Conservation (phyloP, 257 asterid genomes). For the Fraxinus cuspidata region DNA sequence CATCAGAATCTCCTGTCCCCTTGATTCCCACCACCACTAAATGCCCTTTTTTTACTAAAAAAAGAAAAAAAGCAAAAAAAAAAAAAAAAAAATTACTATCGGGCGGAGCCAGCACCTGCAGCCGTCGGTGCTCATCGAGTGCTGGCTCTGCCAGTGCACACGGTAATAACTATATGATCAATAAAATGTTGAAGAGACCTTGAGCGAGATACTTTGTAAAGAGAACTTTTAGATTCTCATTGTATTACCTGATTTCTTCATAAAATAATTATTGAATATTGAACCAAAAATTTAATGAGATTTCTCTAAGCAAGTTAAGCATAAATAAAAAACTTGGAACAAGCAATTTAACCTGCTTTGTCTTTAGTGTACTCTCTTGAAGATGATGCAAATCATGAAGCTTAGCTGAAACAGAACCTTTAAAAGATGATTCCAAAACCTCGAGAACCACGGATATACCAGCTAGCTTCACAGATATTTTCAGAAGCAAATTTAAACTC, state of each 20-base stretch:
- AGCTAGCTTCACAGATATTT: conserved; percentile 68
- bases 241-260: conserved; percentile 2
- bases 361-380: conserved; percentile 77
- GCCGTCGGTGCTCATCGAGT: too few relatives aligned
- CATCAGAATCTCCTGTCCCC: conserved; percentile 47
- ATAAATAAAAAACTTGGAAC: conserved; percentile 21
- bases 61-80: too few relatives aligned
- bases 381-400: conserved; percentile 72
- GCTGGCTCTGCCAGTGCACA: neutral
- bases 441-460: conserved; percentile 75
- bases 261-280: neutral
- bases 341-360: conserved; percentile 72
- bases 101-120: too few relatives aligned
- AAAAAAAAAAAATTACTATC: too few relatives aligned
- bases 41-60: conserved; percentile 36
- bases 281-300: conserved; percentile 6
- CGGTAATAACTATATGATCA: conserved; percentile 7
- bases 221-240: neutral
- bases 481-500: conserved; percentile 54
- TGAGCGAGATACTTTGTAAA: conserved; percentile 7
- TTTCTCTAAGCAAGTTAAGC: conserved; percentile 3
- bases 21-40: conserved; percentile 41
- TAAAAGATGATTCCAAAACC: conserved; percentile 83
- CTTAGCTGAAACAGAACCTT: conserved; percentile 70
- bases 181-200: conserved; percentile 15